A percentile compares a stretch with the other conserved stretches of the same genome.
These are phyloP conservation scores for Kwoniella bestiolae DNA, from an alignment of 768 basidiomycete species.

Conservation along the genomic window DNA sequence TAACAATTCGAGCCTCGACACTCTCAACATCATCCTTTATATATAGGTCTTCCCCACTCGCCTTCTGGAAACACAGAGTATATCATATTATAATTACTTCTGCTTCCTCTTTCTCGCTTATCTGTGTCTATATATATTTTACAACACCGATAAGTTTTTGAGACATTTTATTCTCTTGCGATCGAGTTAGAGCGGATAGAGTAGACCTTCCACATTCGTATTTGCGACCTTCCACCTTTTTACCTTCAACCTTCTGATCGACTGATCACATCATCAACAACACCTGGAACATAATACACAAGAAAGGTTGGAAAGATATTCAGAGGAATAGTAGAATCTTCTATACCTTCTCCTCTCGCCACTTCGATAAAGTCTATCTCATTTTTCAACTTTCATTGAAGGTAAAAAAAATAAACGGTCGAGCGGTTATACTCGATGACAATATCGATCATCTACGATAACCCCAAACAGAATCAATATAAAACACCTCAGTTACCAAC, in stretches of 20 bases:
- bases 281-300: no score
- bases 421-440: slow-evolving; percentile 1
- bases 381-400: no score
- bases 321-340: no score
- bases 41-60: background rate
- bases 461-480: background rate
- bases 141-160: background rate
- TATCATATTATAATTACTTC: background rate
- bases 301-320: no score
- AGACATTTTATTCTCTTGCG: background rate
- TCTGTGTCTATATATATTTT: no score
- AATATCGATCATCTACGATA: slow-evolving; percentile 15
- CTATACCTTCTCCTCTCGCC: background rate
- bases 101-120: background rate
- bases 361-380: background rate
- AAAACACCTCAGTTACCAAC: background rate
- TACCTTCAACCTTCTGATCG: background rate
- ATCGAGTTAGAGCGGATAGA: background rate
- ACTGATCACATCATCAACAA: background rate
- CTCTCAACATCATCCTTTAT: background rate
- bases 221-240: background rate
- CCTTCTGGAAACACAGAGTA: slow-evolving; percentile 11
- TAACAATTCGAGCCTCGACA: background rate
- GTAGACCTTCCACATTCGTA: no score
- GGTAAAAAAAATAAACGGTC: background rate